Conservation (phyloP, 345 rosid genomes). For the Ceriops zippeliana region DNA sequence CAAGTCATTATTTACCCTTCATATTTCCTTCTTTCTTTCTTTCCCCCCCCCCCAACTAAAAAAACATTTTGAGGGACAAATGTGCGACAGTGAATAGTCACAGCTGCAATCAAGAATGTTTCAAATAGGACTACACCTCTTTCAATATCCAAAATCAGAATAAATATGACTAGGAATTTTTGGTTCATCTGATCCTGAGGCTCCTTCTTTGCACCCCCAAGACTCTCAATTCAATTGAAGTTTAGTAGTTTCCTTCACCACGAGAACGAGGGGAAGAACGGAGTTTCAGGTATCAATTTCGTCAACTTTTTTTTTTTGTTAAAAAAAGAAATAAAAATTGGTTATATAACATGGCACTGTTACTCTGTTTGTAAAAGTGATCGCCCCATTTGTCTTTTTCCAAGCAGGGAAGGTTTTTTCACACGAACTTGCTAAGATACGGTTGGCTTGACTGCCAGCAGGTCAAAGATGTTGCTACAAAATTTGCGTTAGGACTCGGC, state of each 20-base stretch:
- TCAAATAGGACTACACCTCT: background rate
- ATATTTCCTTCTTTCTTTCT: background rate
- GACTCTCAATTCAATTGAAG: too few species aligned
- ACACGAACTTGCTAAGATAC: background rate
- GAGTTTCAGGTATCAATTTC: too few species aligned
- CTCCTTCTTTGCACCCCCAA: background rate
- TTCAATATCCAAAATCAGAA: background rate
- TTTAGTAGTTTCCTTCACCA: too few species aligned
- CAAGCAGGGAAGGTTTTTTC: background rate
- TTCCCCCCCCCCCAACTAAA: too few species aligned
- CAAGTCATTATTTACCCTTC: background rate
- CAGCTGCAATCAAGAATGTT: slow-evolving; percentile 4
- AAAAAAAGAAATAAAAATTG: too few species aligned
- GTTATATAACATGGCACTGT: background rate
- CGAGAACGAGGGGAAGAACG: too few species aligned
- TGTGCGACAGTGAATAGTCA: background rate
- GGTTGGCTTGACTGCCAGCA: background rate
- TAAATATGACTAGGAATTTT: background rate
- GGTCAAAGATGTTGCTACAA: background rate
- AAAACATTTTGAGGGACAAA: background rate
- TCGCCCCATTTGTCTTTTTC: background rate
- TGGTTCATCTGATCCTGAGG: background rate
- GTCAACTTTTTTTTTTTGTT: too few species aligned
- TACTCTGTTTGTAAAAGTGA: background rate
- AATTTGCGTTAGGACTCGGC: too few species aligned